These are phyloP conservation scores for Tolypocladium amazonense DNA, from an alignment of 2,329 filamentous ascomycete species.

Conservation along the genomic window DNA sequence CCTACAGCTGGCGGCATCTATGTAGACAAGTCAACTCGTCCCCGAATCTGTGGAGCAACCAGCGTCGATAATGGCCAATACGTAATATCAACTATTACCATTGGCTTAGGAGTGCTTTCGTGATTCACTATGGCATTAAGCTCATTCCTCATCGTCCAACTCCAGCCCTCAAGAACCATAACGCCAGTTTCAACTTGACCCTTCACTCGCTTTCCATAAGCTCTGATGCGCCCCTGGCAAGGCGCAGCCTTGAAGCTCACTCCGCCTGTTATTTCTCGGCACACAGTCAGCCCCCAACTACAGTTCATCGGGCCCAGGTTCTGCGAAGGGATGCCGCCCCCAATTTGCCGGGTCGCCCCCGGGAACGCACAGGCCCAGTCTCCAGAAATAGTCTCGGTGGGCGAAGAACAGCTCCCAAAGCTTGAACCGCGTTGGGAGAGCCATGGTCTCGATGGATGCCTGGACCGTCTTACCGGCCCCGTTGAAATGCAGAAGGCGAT, in stretches of 20 bases:
- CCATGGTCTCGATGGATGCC: constrained; percentile 24
- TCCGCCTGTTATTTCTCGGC: not conserved
- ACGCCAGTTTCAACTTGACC: not conserved
- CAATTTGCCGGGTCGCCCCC: constrained; percentile 63
- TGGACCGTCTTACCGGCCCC: constrained; percentile 12
- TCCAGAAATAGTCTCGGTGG: constrained; percentile 94
- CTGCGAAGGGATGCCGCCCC: constrained; percentile 38
- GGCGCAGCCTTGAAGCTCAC: not conserved
- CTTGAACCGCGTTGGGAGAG: constrained; percentile 50
- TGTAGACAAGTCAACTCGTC: not conserved
- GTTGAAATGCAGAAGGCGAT: constrained; percentile 13
- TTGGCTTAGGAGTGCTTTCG: not conserved
- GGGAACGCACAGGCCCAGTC: constrained; percentile 80
- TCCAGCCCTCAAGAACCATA: not conserved
- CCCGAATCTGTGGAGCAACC: not conserved
- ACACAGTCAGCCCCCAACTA: constrained; percentile 9
- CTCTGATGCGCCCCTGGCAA: not conserved
- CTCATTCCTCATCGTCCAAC: not conserved
- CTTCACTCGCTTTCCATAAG: not conserved
- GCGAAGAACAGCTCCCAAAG: constrained; percentile 92
- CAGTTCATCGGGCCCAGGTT: constrained; percentile 25
- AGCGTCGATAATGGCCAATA: not conserved
- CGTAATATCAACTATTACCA: not conserved
- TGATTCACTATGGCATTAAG: not conserved
- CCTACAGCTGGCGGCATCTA: no score